Evolutionary conservation across 371 early-diverging fungal genomes (phyloP).

Genomic region (Mortierella sp.): DNA sequence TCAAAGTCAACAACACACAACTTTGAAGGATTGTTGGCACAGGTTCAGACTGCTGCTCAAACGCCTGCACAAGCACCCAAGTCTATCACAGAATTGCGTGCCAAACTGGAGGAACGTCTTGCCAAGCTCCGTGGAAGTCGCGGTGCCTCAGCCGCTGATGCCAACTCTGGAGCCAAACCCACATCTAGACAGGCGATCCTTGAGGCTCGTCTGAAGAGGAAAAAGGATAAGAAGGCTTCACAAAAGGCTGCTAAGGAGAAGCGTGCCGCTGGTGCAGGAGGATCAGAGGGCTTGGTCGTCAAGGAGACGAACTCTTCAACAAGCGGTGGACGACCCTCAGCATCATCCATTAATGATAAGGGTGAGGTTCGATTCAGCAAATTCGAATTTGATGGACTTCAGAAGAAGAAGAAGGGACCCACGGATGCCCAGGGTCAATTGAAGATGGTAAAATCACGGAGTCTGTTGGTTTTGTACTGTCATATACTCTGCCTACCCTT

Average conservation of each 20-base stretch:
- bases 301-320: constrained; percentile 52
- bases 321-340: constrained; percentile 56
- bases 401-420: constrained; percentile 79
- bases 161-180: constrained; percentile 56
- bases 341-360: constrained; percentile 66
- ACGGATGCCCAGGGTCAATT: constrained; percentile 81
- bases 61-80: constrained; percentile 55
- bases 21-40: constrained; percentile 48
- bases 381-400: constrained; percentile 70
- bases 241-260: constrained; percentile 78
- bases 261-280: constrained; percentile 60
- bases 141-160: constrained; percentile 64
- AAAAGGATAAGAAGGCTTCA: constrained; percentile 76
- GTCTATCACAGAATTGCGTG: constrained; percentile 74
- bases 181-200: constrained; percentile 81
- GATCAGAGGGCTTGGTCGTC: constrained; percentile 63
- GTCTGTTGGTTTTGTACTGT: not conserved
- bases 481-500: not conserved
- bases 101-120: constrained; percentile 79
- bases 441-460: constrained; percentile 63
- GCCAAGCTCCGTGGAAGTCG: constrained; percentile 75
- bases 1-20: constrained; percentile 53
- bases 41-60: constrained; percentile 41
- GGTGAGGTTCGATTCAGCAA: constrained; percentile 79
- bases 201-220: constrained; percentile 80